Conservation (phyloP, 2,329 filamentous ascomycete genomes). For the Paracoccidioides lutzii region DNA sequence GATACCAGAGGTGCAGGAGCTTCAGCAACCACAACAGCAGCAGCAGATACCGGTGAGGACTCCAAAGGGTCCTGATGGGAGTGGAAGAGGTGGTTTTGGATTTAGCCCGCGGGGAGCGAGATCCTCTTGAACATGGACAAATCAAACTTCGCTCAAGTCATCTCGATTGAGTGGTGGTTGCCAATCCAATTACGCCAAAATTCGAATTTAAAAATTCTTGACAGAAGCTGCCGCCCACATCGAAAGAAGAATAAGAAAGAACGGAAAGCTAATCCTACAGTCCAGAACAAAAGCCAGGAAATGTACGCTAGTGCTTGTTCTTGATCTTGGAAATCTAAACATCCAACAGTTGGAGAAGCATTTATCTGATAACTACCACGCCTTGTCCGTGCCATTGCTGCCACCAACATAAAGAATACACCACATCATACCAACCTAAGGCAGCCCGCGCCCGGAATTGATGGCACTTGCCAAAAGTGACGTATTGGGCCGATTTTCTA, state of each 20-base stretch:
- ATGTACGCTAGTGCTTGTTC: background rate
- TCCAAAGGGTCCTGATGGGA: constrained; percentile 66
- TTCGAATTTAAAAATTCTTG: background rate
- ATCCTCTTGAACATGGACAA: constrained; percentile 8
- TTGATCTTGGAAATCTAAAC: background rate
- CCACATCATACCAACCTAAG: constrained; percentile 21
- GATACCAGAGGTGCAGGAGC: constrained; percentile 3
- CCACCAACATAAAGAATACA: background rate
- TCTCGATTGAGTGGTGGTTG: background rate
- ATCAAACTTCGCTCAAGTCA: background rate
- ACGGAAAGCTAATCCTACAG: background rate
- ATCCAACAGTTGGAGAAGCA: background rate
- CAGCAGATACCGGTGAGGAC: constrained; percentile 53
- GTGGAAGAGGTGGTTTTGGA: constrained; percentile 63
- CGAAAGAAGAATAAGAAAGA: background rate
- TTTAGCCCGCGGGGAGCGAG: constrained; percentile 54
- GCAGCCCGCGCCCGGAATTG: constrained; percentile 43
- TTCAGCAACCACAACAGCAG: constrained; percentile 19
- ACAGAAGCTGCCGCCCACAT: background rate
- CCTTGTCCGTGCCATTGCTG: background rate
- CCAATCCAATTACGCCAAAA: background rate
- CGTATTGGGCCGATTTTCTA: constrained; percentile 48
- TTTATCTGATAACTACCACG: background rate
- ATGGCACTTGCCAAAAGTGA: constrained; percentile 47
- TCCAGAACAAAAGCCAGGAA: background rate